phyloP scores from a whole-genome alignment of 2,329 filamentous ascomycete species.

The Pseudocercospora crystallina region DNA sequence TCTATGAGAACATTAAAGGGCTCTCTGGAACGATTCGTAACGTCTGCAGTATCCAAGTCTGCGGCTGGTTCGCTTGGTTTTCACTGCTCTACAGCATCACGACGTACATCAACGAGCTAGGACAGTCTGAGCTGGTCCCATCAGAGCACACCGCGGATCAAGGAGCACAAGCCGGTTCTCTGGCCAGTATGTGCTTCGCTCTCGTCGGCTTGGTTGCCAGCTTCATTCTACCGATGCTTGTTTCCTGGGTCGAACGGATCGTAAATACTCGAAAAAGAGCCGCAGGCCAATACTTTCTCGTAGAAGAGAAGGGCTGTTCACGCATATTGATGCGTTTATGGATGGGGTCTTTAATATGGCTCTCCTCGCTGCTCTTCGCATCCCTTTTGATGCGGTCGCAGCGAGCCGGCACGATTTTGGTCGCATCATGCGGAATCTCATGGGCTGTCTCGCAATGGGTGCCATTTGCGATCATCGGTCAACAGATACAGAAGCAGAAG shows the following conservation, averaged over 20 bases:
- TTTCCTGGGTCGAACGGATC: neutral
- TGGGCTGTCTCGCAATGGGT: neutral
- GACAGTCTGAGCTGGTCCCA: neutral
- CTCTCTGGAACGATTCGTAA: neutral
- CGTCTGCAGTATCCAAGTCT: neutral
- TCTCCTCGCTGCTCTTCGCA: neutral
- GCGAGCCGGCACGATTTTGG: neutral
- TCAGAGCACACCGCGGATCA: neutral
- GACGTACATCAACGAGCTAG: neutral
- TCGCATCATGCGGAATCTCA: neutral
- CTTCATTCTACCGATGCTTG: neutral
- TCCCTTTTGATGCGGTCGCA: neutral
- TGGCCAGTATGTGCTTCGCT: constrained; percentile 1
- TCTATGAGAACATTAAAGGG: neutral
- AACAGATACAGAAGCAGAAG: neutral
- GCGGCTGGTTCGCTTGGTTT: constrained; percentile 2
- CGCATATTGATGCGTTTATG: neutral
- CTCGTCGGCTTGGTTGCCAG: neutral
- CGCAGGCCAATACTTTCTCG: too few species aligned
- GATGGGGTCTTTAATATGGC: neutral
- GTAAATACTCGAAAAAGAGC: too few species aligned
- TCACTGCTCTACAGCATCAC: constrained; percentile 1
- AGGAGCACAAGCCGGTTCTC: neutral
- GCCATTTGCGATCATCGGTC: neutral
- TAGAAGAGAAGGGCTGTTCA: neutral